phyloP scores from a whole-genome alignment of 2,329 filamentous ascomycete species.

The Trichoderma citrinoviride region DNA sequence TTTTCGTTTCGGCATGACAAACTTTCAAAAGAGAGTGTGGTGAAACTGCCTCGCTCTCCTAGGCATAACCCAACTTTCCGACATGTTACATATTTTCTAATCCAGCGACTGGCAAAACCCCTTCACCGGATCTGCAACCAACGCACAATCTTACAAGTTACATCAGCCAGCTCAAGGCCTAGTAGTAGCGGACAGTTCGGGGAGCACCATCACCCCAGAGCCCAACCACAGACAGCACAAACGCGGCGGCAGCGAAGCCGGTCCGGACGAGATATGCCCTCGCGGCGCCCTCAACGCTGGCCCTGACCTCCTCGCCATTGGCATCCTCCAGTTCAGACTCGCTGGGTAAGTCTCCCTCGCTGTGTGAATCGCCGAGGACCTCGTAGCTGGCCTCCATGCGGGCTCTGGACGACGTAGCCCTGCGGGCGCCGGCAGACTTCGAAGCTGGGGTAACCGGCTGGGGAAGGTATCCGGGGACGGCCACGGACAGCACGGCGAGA shows the following conservation, averaged over 20 bases:
- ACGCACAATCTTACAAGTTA: conserved; percentile 11
- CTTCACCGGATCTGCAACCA: background rate
- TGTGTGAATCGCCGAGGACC: conserved; percentile 56
- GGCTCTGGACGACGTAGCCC: conserved; percentile 35
- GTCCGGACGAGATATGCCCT: conserved; percentile 55
- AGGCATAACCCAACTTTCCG: background rate
- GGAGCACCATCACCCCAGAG: conserved; percentile 63
- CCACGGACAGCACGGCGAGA: conserved; percentile 61
- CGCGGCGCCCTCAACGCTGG: conserved; percentile 54
- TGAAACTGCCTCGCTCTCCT: background rate
- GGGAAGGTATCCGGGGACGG: conserved; percentile 50
- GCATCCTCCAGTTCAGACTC: conserved; percentile 52
- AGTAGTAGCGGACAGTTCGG: conserved; percentile 31
- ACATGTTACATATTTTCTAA: conserved; percentile 6
- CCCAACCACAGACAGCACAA: conserved; percentile 60
- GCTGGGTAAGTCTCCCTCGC: conserved; percentile 42
- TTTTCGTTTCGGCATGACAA: background rate
- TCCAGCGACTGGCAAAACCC: background rate
- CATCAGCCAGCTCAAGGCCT: conserved; percentile 1
- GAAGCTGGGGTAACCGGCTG: conserved; percentile 27
- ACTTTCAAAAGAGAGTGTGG: background rate
- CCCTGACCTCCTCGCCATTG: conserved; percentile 62
- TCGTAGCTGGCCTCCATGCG: conserved; percentile 72
- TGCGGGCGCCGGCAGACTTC: conserved; percentile 28
- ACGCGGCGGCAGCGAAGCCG: conserved; percentile 53